These are phyloP conservation scores for Gliomastix tumulicola DNA, from an alignment of 2,329 filamentous ascomycete species.

Conservation along the genomic window DNA sequence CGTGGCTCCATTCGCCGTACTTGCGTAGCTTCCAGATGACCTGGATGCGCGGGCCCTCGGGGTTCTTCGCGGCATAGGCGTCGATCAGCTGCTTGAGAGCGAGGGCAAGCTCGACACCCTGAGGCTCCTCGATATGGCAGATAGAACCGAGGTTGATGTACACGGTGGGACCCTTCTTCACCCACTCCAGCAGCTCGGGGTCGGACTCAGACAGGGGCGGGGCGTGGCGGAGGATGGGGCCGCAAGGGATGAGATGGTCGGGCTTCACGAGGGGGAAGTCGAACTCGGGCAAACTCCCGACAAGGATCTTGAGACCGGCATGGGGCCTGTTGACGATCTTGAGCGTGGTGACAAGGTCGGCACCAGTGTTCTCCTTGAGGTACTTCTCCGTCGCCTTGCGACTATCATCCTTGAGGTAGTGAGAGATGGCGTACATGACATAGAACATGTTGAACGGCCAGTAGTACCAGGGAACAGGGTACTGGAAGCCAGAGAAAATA, in stretches of 20 bases:
- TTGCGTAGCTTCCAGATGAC: constrained; percentile 24
- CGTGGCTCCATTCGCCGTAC: constrained; percentile 7
- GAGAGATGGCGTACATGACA: background rate
- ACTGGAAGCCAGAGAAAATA: too few relatives aligned
- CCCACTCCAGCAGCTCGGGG: constrained; percentile 32
- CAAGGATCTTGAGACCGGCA: background rate
- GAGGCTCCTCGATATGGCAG: constrained; percentile 17
- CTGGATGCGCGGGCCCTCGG: too few relatives aligned
- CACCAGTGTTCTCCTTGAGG: background rate
- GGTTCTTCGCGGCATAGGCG: too few relatives aligned
- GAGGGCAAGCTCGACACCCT: constrained; percentile 28
- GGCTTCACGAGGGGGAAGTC: constrained; percentile 33
- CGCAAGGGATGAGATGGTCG: constrained; percentile 27
- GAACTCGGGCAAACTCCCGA: constrained; percentile 11
- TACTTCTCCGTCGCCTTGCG: background rate
- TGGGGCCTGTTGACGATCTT: background rate
- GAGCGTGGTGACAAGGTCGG: background rate
- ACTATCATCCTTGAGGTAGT: background rate
- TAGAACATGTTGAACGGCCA: constrained; percentile 1
- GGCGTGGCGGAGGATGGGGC: constrained; percentile 33
- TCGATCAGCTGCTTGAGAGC: constrained; percentile 19
- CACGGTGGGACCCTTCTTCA: constrained; percentile 31
- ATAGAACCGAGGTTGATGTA: constrained; percentile 41
- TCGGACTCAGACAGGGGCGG: constrained; percentile 24
- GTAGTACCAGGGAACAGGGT: background rate